Evolutionary conservation across 2,329 filamentous ascomycete species (phyloP), one percentile per base, ranked within the genome.

Genomic region (Zymoseptoria passerinii): DNA sequence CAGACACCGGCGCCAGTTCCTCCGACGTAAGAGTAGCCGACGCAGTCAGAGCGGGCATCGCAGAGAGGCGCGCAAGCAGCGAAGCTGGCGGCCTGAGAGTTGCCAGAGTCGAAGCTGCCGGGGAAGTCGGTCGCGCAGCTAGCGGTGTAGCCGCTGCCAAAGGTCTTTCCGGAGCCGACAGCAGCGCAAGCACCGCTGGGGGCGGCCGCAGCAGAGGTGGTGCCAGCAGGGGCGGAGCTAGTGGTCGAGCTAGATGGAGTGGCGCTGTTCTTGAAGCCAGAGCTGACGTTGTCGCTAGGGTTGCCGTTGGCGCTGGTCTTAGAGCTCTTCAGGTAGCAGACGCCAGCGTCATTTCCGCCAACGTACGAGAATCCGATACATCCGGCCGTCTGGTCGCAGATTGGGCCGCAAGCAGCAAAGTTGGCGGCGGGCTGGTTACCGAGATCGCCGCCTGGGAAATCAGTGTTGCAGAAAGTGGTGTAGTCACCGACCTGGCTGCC

Each of bases 381-480:
- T 8, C 50, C 56, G n/a, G 61, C 7, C 13, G 53, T 18, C 4
- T 23, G 23, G 49, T 69, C 66, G 59, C 67, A 69, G 57, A 50
- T 27, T 2, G 58, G 55, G 35, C 67, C 63, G 58, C 68, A 70
- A 13, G 29, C 65, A 7, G 54, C 53, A 57, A 67, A 70, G 4
- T 58, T 59, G 9, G 48, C 49, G n/a, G 59, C 59, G 8, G 35
- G 50, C 8, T 29, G 52, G 18, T 50, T 57, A 44, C 35, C 51
- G 16, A 68, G 56, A 52, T 61, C 59, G 19, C 48, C 54, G 23
- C 56, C 56, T n/a, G 48, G 40, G 13, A 52, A 49, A 28, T 61
- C 59, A 52, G 57, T 58, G 19, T 58, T 54, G 53, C 59, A 61
- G 23, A 44, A 48, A 8, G 58, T 35, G 2, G 28, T 61, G 56